A percentile compares a stretch with the other conserved stretches of the same genome.
These are phyloP conservation scores for Beta corolliflora DNA, from an alignment of 179 eudicot species.

Conservation along the genomic window DNA sequence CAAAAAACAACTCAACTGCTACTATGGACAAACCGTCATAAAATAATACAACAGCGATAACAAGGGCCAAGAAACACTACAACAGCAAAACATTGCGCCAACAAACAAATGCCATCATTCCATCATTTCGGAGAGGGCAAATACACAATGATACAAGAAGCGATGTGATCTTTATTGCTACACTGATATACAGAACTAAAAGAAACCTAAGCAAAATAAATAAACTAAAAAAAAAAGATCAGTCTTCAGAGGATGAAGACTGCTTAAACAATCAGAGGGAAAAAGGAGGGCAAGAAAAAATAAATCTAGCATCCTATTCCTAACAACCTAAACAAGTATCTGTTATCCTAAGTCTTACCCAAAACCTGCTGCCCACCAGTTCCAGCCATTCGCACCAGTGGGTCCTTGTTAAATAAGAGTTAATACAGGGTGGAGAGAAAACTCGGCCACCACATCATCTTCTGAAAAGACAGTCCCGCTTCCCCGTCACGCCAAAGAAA, in stretches of 20 bases:
- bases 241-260: constrained; percentile 27
- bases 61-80: neutral
- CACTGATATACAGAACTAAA: constrained; percentile 29
- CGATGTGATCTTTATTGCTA: constrained; percentile 19
- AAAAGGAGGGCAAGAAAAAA: neutral
- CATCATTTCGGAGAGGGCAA: neutral
- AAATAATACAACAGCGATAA: neutral
- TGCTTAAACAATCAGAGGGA: neutral
- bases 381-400: constrained; percentile 12
- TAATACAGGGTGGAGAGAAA: constrained; percentile 2
- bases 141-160: neutral
- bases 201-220: neutral
- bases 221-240: neutral
- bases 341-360: constrained; percentile 31
- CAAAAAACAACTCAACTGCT: too few species aligned
- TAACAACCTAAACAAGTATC: constrained; percentile 14
- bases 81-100: neutral
- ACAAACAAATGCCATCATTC: neutral
- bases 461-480: neutral
- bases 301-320: neutral
- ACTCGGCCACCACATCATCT: neutral
- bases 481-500: constrained; percentile 3
- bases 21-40: too few species aligned
- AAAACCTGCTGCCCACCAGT: constrained; percentile 31
- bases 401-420: constrained; percentile 23